These are phyloP conservation scores for Tricholoma flavovirens DNA, from an alignment of 768 basidiomycete genomes.

Conservation along the genomic window DNA sequence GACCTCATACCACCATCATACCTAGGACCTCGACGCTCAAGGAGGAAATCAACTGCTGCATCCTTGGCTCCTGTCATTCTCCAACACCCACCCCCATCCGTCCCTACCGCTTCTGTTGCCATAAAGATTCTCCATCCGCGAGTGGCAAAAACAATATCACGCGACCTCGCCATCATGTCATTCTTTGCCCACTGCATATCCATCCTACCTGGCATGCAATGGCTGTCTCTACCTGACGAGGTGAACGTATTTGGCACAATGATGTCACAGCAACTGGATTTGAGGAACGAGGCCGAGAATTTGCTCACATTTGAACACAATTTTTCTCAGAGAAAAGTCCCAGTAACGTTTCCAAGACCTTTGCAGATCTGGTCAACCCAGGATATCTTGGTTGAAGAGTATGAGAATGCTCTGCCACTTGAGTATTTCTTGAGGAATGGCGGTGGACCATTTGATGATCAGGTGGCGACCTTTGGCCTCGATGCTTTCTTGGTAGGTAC, in stretches of 20 bases:
- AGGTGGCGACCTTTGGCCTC: constrained; percentile 86
- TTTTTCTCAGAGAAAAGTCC: constrained; percentile 72
- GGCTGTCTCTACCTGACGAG: constrained; percentile 94
- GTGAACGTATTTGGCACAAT: constrained; percentile 91
- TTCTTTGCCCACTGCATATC: constrained; percentile 82
- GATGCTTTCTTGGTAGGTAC: constrained; percentile 89
- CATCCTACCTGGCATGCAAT: constrained; percentile 86
- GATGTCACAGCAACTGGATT: constrained; percentile 94
- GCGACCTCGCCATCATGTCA: constrained; percentile 93
- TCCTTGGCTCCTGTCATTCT: constrained; percentile 49
- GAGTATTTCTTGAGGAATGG: constrained; percentile 85
- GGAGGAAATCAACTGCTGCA: constrained; percentile 39
- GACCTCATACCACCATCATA: constrained; percentile 85
- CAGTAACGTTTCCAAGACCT: constrained; percentile 88
- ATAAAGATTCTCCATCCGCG: constrained; percentile 94
- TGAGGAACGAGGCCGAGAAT: constrained; percentile 88
- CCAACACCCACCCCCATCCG: constrained; percentile 60
- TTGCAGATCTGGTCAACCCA: constrained; percentile 74
- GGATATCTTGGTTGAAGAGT: constrained; percentile 89
- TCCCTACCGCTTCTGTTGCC: constrained; percentile 84
- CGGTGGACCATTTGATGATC: constrained; percentile 85
- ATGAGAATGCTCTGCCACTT: constrained; percentile 84
- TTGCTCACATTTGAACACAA: constrained; percentile 79
- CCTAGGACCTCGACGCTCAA: constrained; percentile 63
- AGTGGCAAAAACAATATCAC: constrained; percentile 72